Conservation (phyloP, 192 early-diverging fungal genomes). For the Entomortierella beljakovae region DNA sequence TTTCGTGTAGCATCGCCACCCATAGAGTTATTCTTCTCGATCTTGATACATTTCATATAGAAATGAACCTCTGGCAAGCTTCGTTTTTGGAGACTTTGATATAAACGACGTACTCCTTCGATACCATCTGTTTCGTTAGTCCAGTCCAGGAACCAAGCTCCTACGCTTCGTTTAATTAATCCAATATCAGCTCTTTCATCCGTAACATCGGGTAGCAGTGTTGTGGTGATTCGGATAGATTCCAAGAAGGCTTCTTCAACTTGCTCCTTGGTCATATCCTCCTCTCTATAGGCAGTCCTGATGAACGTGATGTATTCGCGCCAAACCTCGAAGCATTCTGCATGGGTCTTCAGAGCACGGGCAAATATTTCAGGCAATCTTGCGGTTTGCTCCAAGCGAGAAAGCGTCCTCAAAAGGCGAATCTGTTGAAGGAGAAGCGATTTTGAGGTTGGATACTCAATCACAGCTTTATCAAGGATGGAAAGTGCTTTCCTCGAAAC, state of each 20-base stretch:
- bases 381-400: slow-evolving; percentile 37
- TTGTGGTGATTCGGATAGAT: slow-evolving; percentile 60
- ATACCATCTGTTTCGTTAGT: slow-evolving; percentile 55
- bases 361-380: slow-evolving; percentile 51
- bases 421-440: slow-evolving; percentile 29
- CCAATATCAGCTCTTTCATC: slow-evolving; percentile 59
- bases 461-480: slow-evolving; percentile 59
- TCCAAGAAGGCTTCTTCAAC: slow-evolving; percentile 58
- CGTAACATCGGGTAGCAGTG: slow-evolving; percentile 61
- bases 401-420: slow-evolving; percentile 27
- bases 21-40: slow-evolving; percentile 58
- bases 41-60: slow-evolving; percentile 69
- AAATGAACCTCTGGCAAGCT: slow-evolving; percentile 72
- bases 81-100: slow-evolving; percentile 60
- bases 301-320: slow-evolving; percentile 59
- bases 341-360: slow-evolving; percentile 50
- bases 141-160: slow-evolving; percentile 71
- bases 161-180: slow-evolving; percentile 63
- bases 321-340: slow-evolving; percentile 61
- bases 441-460: slow-evolving; percentile 27
- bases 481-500: slow-evolving; percentile 52
- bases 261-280: slow-evolving; percentile 42
- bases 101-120: slow-evolving; percentile 61
- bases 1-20: slow-evolving; percentile 26
- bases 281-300: slow-evolving; percentile 48